Evolutionary conservation across 1,139 yeast species (phyloP).

Genomic region (Debaryomyces coudertii): DNA sequence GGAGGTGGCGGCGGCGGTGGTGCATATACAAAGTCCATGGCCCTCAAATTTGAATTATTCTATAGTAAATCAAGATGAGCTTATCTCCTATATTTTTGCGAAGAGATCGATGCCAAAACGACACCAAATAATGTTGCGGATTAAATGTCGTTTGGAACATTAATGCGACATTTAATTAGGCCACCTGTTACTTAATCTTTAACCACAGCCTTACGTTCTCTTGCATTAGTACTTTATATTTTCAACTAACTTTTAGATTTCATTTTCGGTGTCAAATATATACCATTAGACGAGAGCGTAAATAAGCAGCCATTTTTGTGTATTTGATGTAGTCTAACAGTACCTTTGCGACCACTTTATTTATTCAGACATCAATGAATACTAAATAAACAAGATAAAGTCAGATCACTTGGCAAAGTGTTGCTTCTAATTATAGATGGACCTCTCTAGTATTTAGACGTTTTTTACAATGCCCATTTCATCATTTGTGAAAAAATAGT

Average conservation of each 20-base stretch:
- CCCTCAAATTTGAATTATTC: background rate
- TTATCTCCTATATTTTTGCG: background rate
- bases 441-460: background rate
- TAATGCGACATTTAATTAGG: background rate
- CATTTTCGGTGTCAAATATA: too few relatives aligned
- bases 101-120: background rate
- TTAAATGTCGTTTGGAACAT: background rate
- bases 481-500: background rate
- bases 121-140: background rate
- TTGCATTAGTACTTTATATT: background rate
- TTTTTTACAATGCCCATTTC: background rate
- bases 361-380: too few relatives aligned
- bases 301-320: too few relatives aligned
- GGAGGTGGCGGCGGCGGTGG: constrained; percentile 40
- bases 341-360: too few relatives aligned
- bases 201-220: background rate
- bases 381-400: too few relatives aligned
- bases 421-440: background rate
- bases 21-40: constrained; percentile 30
- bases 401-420: too few relatives aligned
- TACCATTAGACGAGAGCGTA: too few relatives aligned
- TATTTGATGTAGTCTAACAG: too few relatives aligned
- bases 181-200: background rate
- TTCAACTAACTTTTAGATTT: background rate
- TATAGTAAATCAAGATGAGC: background rate